Base-by-base conservation (phyloP, 768 basidiomycete species). In the Boletus coccyginus region DNA sequence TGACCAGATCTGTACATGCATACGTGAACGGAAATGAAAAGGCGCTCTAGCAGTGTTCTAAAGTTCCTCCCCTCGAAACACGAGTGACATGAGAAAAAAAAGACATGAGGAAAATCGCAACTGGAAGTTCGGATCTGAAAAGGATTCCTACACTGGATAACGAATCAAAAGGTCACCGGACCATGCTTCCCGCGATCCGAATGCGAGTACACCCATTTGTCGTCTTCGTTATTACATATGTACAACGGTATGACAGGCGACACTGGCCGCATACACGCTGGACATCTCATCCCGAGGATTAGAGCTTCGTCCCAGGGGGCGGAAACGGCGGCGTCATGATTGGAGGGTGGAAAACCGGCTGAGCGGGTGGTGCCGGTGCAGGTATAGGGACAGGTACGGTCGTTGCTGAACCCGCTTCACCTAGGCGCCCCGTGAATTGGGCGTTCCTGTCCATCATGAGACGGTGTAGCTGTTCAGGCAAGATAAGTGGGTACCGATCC, bases 361-460 rank as follows among this genome's bases (percentile, higher is more conserved):
- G 70, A 35, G 11, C 50, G 16, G 66, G 60, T 33, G 59, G 57
- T 32, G 36, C 46, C 2, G 67, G 66, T 1, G 58, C 58, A 52
- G 68, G 60, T 54, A 66, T 58, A 16, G 69, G 62, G 5, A 66
- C 61, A 32, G 67, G 59, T 16, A 51, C 31, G 31, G 55, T 53
- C n/a, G 41, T 53, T 11, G 48, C 41, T 27, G 61, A 50, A 29
- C 57, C 55, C 21, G 53, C 44, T 39, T 72, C 73, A n/a, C 64
- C 63, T 38, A 69, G 63, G 35, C 80, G 73, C 46, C 81, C 80
- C 29, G 79, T 81, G 48, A 81, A 72, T 59, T 81, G 80, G 16
- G 81, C 81, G 70, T 86, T 88, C 56, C 86, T 77, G 41, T 89
- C 87, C 84, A 88, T 84, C 86, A 90, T 86, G 58, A 90, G 80